Conservation (phyloP, 257 asterid species). For the Petrea volubilis region DNA sequence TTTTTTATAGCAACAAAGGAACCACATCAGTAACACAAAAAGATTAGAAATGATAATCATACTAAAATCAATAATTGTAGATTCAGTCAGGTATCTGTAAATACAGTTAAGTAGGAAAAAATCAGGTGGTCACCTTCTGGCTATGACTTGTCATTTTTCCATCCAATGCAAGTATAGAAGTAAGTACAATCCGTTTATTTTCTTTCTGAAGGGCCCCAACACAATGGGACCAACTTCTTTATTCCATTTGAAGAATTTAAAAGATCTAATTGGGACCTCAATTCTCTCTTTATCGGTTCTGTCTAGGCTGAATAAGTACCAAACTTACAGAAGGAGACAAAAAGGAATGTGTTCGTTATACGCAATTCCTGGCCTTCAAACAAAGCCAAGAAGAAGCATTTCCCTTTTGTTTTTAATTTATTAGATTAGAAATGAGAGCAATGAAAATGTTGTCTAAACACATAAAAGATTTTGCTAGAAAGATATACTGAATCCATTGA, state of each 20-base stretch:
- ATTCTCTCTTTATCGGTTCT: constrained; percentile 41
- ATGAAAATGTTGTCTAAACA: background rate
- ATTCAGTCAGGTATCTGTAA: constrained; percentile 38
- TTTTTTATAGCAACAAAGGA: background rate
- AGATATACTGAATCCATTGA: constrained; percentile 27
- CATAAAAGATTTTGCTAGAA: constrained; percentile 14
- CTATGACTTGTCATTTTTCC: constrained; percentile 39
- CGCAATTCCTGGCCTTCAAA: constrained; percentile 67
- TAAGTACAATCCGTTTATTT: constrained; percentile 52
- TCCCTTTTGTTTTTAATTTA: constrained; percentile 10
- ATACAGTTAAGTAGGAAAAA: constrained; percentile 32
- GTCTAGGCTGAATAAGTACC: constrained; percentile 67
- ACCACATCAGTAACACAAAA: constrained; percentile 23
- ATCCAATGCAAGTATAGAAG: constrained; percentile 42
- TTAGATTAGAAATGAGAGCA: constrained; percentile 14
- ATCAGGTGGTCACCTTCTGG: constrained; percentile 36
- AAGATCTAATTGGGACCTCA: constrained; percentile 43
- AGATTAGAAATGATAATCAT: constrained; percentile 19
- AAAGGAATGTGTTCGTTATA: constrained; percentile 60
- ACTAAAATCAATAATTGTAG: constrained; percentile 26
- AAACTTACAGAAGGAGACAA: constrained; percentile 65
- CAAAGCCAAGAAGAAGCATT: constrained; percentile 58
- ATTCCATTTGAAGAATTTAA: constrained; percentile 46
- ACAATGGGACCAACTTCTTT: constrained; percentile 40
- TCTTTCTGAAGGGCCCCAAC: constrained; percentile 39